A percentile compares a stretch with the other conserved stretches of the same genome.
Conservation (phyloP, 2,329 filamentous ascomycete species). For the Neospermospora avenae region DNA sequence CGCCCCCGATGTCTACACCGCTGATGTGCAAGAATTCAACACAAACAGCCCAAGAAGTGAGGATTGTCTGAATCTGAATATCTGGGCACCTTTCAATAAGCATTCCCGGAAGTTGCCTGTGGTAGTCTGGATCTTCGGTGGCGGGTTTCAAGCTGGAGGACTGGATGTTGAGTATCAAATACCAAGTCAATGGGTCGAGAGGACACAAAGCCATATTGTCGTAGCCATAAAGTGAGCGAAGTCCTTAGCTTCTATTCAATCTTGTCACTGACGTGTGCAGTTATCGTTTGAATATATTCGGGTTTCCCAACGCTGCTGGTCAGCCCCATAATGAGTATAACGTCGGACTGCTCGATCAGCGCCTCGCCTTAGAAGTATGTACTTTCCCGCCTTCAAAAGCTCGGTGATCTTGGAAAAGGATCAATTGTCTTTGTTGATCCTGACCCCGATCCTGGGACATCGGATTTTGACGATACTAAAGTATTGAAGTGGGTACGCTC, state of each 20-base stretch:
- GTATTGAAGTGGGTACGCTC: slow-evolving; percentile 60
- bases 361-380: slow-evolving; percentile 49
- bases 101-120: slow-evolving; percentile 35
- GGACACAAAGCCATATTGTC: slow-evolving; percentile 28
- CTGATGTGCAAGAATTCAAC: slow-evolving; percentile 13
- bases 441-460: no score
- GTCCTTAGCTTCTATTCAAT: background rate
- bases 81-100: slow-evolving; percentile 32
- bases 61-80: slow-evolving; percentile 38
- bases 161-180: slow-evolving; percentile 16
- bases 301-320: slow-evolving; percentile 24
- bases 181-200: slow-evolving; percentile 19
- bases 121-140: slow-evolving; percentile 43
- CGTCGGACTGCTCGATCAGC: slow-evolving; percentile 57
- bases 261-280: background rate
- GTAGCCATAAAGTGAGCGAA: slow-evolving; percentile 35
- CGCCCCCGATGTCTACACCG: slow-evolving; percentile 13
- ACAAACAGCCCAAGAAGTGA: slow-evolving; percentile 26
- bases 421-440: no score
- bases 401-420: no score
- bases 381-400: no score
- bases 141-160: slow-evolving; percentile 34
- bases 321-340: slow-evolving; percentile 21
- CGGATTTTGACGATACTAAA: no score
- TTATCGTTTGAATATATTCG: slow-evolving; percentile 37